phyloP scores from a whole-genome alignment of 2,329 filamentous ascomycete genomes.

The Sphaceloma murrayae region DNA sequence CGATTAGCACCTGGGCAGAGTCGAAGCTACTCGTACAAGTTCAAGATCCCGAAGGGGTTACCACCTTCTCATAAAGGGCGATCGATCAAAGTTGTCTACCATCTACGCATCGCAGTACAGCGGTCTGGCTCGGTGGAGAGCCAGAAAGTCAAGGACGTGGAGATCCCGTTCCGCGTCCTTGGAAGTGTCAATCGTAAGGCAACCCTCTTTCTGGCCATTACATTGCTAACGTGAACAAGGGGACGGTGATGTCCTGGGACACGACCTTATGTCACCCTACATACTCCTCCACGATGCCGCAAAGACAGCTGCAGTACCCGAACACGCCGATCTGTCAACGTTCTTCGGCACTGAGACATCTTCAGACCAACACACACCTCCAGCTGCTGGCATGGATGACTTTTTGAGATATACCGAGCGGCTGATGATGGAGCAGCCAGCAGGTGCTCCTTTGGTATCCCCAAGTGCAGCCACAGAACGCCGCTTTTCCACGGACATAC shows the following conservation, averaged over 20 bases:
- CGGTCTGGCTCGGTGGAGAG: slow-evolving; percentile 71
- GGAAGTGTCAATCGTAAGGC: slow-evolving; percentile 70
- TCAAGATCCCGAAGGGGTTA: slow-evolving; percentile 76
- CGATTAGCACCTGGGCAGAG: slow-evolving; percentile 81
- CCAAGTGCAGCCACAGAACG: slow-evolving; percentile 49
- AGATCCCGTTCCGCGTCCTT: slow-evolving; percentile 84
- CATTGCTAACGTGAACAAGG: slow-evolving; percentile 31
- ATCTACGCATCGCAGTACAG: slow-evolving; percentile 84
- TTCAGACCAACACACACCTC: slow-evolving; percentile 32
- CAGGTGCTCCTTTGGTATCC: slow-evolving; percentile 56
- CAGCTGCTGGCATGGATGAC: slow-evolving; percentile 42
- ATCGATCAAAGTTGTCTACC: slow-evolving; percentile 88
- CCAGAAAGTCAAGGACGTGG: slow-evolving; percentile 75
- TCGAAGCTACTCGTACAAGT: slow-evolving; percentile 75
- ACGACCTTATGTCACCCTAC: slow-evolving; percentile 91
- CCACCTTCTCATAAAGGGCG: slow-evolving; percentile 86
- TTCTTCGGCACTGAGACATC: slow-evolving; percentile 23
- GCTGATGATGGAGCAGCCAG: slow-evolving; percentile 51
- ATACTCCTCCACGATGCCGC: slow-evolving; percentile 80
- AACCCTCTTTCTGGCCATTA: background rate
- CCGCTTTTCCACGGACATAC: slow-evolving; percentile 40
- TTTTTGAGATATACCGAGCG: slow-evolving; percentile 72
- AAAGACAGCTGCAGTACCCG: slow-evolving; percentile 36
- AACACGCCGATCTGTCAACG: slow-evolving; percentile 13
- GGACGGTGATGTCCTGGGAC: slow-evolving; percentile 77